Conservation (phyloP, 305 asterid species). For the Fraxinus latifolia region DNA sequence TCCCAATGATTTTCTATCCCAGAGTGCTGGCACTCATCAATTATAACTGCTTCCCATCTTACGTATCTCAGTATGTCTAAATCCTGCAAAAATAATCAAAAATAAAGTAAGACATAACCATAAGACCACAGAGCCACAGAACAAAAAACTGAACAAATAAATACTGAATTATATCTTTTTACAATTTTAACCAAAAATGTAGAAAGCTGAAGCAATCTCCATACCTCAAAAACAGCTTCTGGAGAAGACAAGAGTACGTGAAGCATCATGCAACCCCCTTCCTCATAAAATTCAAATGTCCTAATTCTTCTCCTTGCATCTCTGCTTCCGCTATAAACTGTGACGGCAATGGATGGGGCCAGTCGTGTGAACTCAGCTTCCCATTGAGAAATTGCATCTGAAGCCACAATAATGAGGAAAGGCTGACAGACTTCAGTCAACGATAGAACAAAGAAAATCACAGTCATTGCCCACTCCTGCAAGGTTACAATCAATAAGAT, state of each 20-base stretch:
- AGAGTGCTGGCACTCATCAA: conserved; percentile 51
- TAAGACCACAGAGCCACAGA: conserved; percentile 16
- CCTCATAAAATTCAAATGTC: conserved; percentile 55
- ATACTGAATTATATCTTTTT: background rate
- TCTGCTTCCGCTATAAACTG: conserved; percentile 51
- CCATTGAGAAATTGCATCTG: conserved; percentile 48
- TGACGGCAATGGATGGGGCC: conserved; percentile 58
- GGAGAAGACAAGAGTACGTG: conserved; percentile 55
- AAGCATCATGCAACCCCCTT: conserved; percentile 43
- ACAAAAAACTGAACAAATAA: conserved; percentile 2
- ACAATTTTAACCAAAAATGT: conserved; percentile 6
- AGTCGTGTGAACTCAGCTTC: conserved; percentile 55
- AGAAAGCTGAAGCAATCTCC: conserved; percentile 16
- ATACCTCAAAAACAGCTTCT: conserved; percentile 56
- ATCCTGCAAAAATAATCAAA: conserved; percentile 48
- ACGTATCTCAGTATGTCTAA: conserved; percentile 37
- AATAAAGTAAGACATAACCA: conserved; percentile 11
- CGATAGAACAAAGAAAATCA: conserved; percentile 42
- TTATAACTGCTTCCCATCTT: conserved; percentile 55
- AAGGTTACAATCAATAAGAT: conserved; percentile 23
- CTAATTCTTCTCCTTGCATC: conserved; percentile 49
- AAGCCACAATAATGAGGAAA: conserved; percentile 51
- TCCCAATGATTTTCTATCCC: conserved; percentile 32
- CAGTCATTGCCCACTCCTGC: conserved; percentile 54
- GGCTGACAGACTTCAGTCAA: conserved; percentile 45